These are phyloP conservation scores for Amanita polypyramis DNA, from an alignment of 768 basidiomycete species.

Conservation along the genomic window DNA sequence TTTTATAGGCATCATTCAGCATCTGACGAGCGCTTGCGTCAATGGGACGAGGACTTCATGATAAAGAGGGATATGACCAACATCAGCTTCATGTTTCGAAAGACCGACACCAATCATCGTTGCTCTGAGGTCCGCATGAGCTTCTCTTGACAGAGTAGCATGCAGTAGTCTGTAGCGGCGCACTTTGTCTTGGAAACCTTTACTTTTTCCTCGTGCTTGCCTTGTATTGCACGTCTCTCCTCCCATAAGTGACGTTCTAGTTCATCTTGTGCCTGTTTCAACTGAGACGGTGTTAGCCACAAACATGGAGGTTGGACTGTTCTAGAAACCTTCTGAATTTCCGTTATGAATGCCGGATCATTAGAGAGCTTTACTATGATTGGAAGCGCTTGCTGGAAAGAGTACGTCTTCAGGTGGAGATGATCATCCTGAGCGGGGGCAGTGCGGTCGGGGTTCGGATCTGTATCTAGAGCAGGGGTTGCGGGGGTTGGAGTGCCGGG, in stretches of 20 bases:
- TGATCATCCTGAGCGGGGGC: constrained; percentile 3
- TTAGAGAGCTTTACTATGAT: constrained; percentile 49
- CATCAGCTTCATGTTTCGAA: constrained; percentile 62
- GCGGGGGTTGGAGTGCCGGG: background rate
- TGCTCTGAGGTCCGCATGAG: constrained; percentile 35
- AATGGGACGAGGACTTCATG: background rate
- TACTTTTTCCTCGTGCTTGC: constrained; percentile 62
- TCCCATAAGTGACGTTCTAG: constrained; percentile 62
- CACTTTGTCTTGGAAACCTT: constrained; percentile 60
- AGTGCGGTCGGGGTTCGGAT: background rate
- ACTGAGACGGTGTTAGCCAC: constrained; percentile 24
- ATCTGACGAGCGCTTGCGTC: constrained; percentile 29
- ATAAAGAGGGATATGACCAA: constrained; percentile 19
- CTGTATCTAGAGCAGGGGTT: background rate
- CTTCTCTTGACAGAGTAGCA: constrained; percentile 3
- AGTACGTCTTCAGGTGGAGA: constrained; percentile 35
- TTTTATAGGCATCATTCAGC: constrained; percentile 52
- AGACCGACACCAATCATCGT: constrained; percentile 52
- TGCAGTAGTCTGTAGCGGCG: constrained; percentile 14
- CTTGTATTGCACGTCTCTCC: constrained; percentile 51
- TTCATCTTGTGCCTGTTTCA: constrained; percentile 61
- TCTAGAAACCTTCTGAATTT: constrained; percentile 38
- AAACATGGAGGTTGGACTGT: background rate
- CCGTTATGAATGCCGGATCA: constrained; percentile 37
- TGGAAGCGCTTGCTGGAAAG: constrained; percentile 66